These are phyloP conservation scores for Conidiobolus incongruus DNA, from an alignment of 371 early-diverging fungal species.

Conservation along the genomic window DNA sequence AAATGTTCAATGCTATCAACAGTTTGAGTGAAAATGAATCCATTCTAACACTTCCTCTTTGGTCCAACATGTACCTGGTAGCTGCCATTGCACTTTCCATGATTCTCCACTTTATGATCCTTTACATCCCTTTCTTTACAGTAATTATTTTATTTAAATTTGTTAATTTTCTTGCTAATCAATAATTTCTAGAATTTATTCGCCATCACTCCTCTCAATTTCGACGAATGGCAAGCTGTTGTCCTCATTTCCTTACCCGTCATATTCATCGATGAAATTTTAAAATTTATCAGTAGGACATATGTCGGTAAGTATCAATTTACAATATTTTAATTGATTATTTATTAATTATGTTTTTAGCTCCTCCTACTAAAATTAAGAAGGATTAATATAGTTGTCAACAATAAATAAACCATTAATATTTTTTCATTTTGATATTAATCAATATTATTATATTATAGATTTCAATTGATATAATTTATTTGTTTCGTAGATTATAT, in stretches of 20 bases:
- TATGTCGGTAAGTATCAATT: slow-evolving; percentile 14
- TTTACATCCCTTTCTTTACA: slow-evolving; percentile 61
- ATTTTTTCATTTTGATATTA: too few species aligned
- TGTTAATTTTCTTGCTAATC: slow-evolving; percentile 1
- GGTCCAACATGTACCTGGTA: slow-evolving; percentile 74
- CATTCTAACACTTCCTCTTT: slow-evolving; percentile 68
- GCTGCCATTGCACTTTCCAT: slow-evolving; percentile 67
- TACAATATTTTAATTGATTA: neutral
- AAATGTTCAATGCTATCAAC: slow-evolving; percentile 95
- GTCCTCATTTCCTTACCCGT: slow-evolving; percentile 75
- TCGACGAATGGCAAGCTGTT: slow-evolving; percentile 80
- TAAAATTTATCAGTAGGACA: slow-evolving; percentile 63
- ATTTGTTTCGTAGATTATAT: too few species aligned
- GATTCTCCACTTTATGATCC: slow-evolving; percentile 80
- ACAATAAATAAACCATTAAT: too few species aligned
- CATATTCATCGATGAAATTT: slow-evolving; percentile 70
- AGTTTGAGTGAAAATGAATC: slow-evolving; percentile 81
- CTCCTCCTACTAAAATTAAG: slow-evolving; percentile 2
- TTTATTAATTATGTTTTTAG: neutral
- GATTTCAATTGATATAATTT: too few species aligned
- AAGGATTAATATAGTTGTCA: too few species aligned
- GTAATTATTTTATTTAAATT: slow-evolving; percentile 13
- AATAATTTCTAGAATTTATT: slow-evolving; percentile 48
- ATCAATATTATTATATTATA: too few species aligned
- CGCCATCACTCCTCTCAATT: slow-evolving; percentile 64